These are phyloP conservation scores for Trichoderma sp. DNA, from an alignment of 2,329 filamentous ascomycete species.

Conservation along the genomic window DNA sequence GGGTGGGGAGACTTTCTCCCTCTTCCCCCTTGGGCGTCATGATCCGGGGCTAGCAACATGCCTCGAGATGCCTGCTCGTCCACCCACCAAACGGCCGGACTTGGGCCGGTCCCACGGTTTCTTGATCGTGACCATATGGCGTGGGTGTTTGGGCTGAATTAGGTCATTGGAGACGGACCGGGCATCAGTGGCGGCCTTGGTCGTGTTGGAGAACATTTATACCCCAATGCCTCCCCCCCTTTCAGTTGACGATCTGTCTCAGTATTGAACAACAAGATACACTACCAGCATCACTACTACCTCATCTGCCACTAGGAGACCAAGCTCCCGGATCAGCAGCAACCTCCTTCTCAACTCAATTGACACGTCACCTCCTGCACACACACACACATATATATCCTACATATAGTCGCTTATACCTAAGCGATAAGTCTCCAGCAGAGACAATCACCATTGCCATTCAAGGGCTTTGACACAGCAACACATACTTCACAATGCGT, in stretches of 20 bases:
- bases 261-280: background rate
- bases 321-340: background rate
- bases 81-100: slow-evolving; percentile 15
- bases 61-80: slow-evolving; percentile 2
- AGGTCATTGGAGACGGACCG: slow-evolving; percentile 5
- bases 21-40: background rate
- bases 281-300: background rate
- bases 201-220: slow-evolving; percentile 15
- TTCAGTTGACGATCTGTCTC: background rate
- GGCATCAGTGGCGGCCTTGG: slow-evolving; percentile 3
- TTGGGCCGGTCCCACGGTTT: slow-evolving; percentile 14
- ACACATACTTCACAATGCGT: background rate
- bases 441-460: background rate
- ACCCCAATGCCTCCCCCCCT: background rate
- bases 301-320: background rate
- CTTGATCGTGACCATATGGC: slow-evolving; percentile 10
- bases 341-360: background rate
- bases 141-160: slow-evolving; percentile 4
- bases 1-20: slow-evolving; percentile 2
- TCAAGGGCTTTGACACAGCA: background rate
- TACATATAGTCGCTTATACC: background rate
- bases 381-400: background rate
- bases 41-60: background rate
- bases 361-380: background rate
- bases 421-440: background rate